phyloP scores from a whole-genome alignment of 805 yeast genomes.

The Barnettozyma populi region DNA sequence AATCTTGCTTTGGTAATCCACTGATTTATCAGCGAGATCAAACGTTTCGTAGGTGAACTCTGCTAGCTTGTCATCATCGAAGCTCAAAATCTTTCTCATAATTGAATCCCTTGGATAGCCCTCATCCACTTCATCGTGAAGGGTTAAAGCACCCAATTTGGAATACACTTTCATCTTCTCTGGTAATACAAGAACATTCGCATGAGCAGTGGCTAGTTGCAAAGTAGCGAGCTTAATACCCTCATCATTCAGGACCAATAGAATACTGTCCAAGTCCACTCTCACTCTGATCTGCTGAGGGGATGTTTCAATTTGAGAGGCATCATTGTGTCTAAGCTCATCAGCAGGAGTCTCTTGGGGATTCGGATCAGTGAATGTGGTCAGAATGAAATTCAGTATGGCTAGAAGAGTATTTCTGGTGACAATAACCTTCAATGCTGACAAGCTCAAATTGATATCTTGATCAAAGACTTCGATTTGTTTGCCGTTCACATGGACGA shows the following conservation, averaged over 20 bases:
- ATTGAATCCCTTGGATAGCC: conserved; percentile 54
- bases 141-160: conserved; percentile 69
- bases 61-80: conserved; percentile 77
- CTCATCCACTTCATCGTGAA: conserved; percentile 71
- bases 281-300: conserved; percentile 73
- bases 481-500: conserved; percentile 46
- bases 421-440: conserved; percentile 70
- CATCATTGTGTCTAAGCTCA: conserved; percentile 60
- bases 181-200: conserved; percentile 62
- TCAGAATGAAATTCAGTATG: conserved; percentile 70
- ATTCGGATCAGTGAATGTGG: conserved; percentile 83
- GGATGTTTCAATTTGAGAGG: conserved; percentile 47
- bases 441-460: conserved; percentile 62
- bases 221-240: conserved; percentile 77
- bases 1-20: conserved; percentile 47
- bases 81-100: conserved; percentile 61
- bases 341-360: conserved; percentile 67
- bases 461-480: conserved; percentile 73
- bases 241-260: conserved; percentile 75
- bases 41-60: conserved; percentile 82
- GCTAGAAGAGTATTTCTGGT: conserved; percentile 77
- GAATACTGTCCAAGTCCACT: conserved; percentile 66
- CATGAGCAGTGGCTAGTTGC: conserved; percentile 65
- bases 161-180: conserved; percentile 70
- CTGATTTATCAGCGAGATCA: conserved; percentile 46